Evolutionary conservation across 208 protist species (phyloP).

Genomic region (Plasmodiophora brassicae): DNA sequence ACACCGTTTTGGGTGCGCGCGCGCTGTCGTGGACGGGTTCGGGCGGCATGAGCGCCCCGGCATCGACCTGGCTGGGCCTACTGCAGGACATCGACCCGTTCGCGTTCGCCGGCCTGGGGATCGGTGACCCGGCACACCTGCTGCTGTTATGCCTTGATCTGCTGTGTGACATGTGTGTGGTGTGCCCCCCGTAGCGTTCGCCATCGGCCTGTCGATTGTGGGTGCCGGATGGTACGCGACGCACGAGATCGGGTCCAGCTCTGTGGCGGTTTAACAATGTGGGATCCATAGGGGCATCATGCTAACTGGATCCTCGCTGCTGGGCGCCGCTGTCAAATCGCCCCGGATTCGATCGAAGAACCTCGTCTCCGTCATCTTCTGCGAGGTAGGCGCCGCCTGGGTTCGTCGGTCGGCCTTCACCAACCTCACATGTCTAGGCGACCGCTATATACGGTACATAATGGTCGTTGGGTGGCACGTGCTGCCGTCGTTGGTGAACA

Average conservation of each 20-base stretch:
- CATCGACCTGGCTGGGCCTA: neutral
- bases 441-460: neutral
- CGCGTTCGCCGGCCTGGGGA: neutral
- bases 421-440: too few relatives aligned
- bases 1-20: too few relatives aligned
- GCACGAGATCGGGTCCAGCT: neutral
- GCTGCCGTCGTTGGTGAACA: neutral
- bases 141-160: neutral
- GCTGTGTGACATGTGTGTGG: neutral
- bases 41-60: too few relatives aligned
- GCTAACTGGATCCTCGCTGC: neutral
- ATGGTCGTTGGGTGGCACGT: too few relatives aligned
- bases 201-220: slow-evolving; percentile 20
- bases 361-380: slow-evolving; percentile 20
- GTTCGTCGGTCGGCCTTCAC: too few relatives aligned
- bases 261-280: neutral
- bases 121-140: neutral
- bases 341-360: slow-evolving; percentile 34
- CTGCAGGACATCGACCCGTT: neutral
- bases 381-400: too few relatives aligned
- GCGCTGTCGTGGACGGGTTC: too few relatives aligned
- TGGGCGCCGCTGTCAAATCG: slow-evolving; percentile 31
- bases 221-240: slow-evolving; percentile 10
- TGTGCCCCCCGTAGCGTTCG: neutral
- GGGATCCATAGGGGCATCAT: neutral